A percentile compares a stretch with the other conserved stretches of the same genome.
Conservation (phyloP, 2,329 filamentous ascomycete species). For the Penicillium sp. region DNA sequence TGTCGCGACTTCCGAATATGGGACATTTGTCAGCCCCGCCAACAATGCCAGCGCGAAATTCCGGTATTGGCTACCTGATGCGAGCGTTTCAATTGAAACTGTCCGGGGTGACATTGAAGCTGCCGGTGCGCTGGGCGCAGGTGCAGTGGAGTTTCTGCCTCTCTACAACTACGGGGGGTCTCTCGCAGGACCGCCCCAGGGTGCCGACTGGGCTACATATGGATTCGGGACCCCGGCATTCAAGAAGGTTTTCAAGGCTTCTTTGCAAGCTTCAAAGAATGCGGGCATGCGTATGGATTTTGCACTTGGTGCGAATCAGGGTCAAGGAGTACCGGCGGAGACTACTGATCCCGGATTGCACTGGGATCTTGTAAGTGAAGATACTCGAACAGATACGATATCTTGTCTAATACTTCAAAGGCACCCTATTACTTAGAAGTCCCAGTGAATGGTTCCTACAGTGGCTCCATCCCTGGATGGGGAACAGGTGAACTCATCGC, state of each 20-base stretch:
- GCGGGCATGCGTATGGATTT: slow-evolving; percentile 47
- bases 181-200: slow-evolving; percentile 10
- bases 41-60: neutral
- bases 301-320: slow-evolving; percentile 52
- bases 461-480: neutral
- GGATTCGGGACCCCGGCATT: slow-evolving; percentile 46
- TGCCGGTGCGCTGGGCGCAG: slow-evolving; percentile 35
- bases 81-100: neutral
- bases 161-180: slow-evolving; percentile 43
- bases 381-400: neutral
- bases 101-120: neutral
- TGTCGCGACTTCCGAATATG: neutral
- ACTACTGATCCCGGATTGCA: slow-evolving; percentile 38
- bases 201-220: slow-evolving; percentile 43
- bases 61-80: neutral
- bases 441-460: neutral
- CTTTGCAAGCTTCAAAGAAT: slow-evolving; percentile 39
- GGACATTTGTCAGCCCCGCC: neutral
- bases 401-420: neutral
- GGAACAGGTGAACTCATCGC: neutral
- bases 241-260: slow-evolving; percentile 29
- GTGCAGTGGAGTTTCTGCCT: slow-evolving; percentile 44
- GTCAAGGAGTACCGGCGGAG: slow-evolving; percentile 50
- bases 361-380: slow-evolving; percentile 10
- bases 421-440: neutral